A percentile compares a stretch with the other conserved stretches of the same genome.
Conservation (phyloP, 352 stramenopile genomes). For the Phytophthora pluvialis region DNA sequence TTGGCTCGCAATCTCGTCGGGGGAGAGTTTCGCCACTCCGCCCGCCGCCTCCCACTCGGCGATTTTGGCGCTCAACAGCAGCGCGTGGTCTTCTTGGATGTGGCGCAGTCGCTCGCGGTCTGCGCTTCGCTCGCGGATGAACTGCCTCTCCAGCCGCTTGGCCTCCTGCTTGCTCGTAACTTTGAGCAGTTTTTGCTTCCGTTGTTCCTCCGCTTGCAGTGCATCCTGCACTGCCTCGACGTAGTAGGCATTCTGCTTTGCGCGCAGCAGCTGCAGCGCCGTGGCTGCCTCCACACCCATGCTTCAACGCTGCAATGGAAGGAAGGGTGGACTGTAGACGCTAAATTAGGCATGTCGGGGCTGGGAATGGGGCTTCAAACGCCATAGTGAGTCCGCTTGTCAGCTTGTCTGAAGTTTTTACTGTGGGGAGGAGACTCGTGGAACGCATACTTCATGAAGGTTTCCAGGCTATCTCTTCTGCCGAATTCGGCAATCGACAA, state of each 20-base stretch:
- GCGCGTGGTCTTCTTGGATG: conserved; percentile 65
- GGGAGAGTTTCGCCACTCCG: conserved; percentile 11
- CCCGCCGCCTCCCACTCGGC: conserved; percentile 57
- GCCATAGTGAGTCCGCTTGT: no score
- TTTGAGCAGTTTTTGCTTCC: conserved; percentile 49
- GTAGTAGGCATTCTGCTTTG: conserved; percentile 45
- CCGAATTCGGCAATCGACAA: no score
- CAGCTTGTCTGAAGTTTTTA: no score
- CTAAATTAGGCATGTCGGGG: no score
- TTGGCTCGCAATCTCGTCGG: conserved; percentile 3
- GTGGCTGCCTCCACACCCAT: conserved; percentile 22
- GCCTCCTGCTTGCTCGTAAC: conserved; percentile 46
- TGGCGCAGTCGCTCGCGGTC: conserved; percentile 61
- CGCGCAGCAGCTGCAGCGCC: conserved; percentile 9
- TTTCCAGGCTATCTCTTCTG: no score
- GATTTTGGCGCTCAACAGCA: conserved; percentile 60
- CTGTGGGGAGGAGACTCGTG: no score
- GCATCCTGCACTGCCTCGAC: conserved; percentile 61
- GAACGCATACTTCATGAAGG: no score
- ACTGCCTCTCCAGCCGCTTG: conserved; percentile 61
- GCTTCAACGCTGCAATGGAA: neutral
- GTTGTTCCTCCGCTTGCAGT: conserved; percentile 58
- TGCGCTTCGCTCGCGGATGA: conserved; percentile 47
- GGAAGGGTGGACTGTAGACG: no score
- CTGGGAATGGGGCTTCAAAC: neutral